phyloP scores from a whole-genome alignment of 2,329 filamentous ascomycete genomes.

The Aspergillus bombycis region DNA sequence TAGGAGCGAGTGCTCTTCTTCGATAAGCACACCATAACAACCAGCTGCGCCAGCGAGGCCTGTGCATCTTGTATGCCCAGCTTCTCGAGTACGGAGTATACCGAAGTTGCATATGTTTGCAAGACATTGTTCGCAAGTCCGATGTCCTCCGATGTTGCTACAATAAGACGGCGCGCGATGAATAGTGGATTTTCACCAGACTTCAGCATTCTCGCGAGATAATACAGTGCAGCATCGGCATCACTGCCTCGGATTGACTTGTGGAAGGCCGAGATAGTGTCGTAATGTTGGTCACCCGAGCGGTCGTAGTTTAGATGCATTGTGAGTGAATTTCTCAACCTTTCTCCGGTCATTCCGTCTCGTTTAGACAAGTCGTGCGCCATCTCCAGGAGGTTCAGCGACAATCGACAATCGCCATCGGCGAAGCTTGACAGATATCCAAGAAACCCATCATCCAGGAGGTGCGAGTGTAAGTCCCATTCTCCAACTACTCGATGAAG shows the following conservation, averaged over 20 bases:
- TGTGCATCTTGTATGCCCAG: constrained; percentile 94
- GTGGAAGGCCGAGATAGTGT: constrained; percentile 95
- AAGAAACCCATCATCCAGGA: constrained; percentile 70
- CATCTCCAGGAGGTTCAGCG: constrained; percentile 87
- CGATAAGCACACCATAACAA: constrained; percentile 77
- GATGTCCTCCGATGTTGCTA: constrained; percentile 92
- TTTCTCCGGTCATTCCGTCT: constrained; percentile 68
- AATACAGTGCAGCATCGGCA: constrained; percentile 87
- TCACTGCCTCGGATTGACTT: constrained; percentile 90
- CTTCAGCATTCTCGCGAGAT: constrained; percentile 92
- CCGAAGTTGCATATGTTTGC: constrained; percentile 78
- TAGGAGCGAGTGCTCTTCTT: constrained; percentile 89
- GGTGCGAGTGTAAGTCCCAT: constrained; percentile 50
- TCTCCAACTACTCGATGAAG: constrained; percentile 72
- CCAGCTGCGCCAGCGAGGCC: constrained; percentile 86
- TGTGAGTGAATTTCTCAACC: constrained; percentile 80
- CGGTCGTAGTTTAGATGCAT: constrained; percentile 94
- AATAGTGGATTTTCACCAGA: constrained; percentile 93
- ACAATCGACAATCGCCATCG: constrained; percentile 90
- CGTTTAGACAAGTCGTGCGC: constrained; percentile 75
- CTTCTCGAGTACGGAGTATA: constrained; percentile 86
- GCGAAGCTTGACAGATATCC: constrained; percentile 81
- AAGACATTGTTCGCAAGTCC: constrained; percentile 85
- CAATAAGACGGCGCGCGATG: constrained; percentile 87
- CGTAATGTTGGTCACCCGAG: constrained; percentile 94